Conservation (phyloP, 2,329 filamentous ascomycete genomes). For the Acephala macrosclerotiorum region DNA sequence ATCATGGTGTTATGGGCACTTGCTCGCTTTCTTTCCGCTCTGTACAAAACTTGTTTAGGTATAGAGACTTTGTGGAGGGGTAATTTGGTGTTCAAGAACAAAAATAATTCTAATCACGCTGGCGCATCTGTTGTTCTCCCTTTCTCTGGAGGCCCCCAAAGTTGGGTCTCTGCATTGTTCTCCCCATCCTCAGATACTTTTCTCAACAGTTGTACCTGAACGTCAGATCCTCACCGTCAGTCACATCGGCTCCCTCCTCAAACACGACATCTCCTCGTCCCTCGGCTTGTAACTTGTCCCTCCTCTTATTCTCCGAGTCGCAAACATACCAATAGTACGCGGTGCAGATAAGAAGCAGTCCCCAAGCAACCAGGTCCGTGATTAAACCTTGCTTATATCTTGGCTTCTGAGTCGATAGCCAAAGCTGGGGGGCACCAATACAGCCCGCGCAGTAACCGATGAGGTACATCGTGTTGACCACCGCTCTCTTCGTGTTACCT, state of each 20-base stretch:
- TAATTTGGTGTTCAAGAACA: neutral
- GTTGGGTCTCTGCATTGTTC: neutral
- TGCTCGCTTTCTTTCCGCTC: neutral
- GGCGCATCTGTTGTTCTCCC: neutral
- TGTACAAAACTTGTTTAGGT: neutral
- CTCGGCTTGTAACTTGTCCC: conserved; percentile 15
- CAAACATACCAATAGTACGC: conserved; percentile 48
- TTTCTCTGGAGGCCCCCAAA: neutral
- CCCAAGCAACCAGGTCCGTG: conserved; percentile 53
- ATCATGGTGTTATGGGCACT: neutral
- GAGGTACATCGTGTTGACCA: conserved; percentile 57
- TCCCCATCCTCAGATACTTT: no score
- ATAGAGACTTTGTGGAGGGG: neutral
- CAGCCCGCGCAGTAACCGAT: conserved; percentile 57
- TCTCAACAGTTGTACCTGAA: conserved; percentile 27
- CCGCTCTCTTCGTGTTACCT: conserved; percentile 58
- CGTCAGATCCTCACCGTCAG: conserved; percentile 27
- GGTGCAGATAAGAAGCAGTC: conserved; percentile 46
- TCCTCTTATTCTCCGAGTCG: conserved; percentile 45
- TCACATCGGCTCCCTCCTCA: conserved; percentile 26
- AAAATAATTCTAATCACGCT: neutral
- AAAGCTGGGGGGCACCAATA: conserved; percentile 56
- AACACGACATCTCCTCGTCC: conserved; percentile 11
- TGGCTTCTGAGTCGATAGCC: conserved; percentile 46
- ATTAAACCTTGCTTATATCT: conserved; percentile 48